A percentile compares a stretch with the other conserved stretches of the same genome.
These are phyloP conservation scores for Candida khao-thaluensis DNA, from an alignment of 805 yeast species.

Conservation along the genomic window DNA sequence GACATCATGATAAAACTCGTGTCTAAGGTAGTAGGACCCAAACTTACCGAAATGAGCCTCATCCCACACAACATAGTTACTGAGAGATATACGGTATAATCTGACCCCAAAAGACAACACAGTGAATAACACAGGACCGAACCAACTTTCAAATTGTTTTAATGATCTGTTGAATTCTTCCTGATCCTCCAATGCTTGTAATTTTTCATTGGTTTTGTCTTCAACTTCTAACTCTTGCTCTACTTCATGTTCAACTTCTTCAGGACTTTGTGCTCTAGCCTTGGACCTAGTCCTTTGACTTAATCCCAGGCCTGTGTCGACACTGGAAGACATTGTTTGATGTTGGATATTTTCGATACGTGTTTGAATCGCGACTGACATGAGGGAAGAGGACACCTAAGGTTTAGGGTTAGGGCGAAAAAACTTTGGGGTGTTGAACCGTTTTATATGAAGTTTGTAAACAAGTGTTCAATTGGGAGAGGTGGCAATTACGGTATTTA, in stretches of 20 bases:
- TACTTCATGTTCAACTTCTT: constrained; percentile 9
- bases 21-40: constrained; percentile 76
- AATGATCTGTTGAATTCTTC: constrained; percentile 30
- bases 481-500: too few species aligned
- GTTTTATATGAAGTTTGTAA: too few species aligned
- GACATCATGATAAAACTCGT: constrained; percentile 81
- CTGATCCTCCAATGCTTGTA: constrained; percentile 25
- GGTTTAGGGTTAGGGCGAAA: too few species aligned
- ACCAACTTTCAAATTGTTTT: constrained; percentile 33
- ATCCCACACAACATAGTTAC: constrained; percentile 76
- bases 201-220: constrained; percentile 21
- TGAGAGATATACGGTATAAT: constrained; percentile 55
- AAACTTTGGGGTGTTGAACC: too few species aligned
- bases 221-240: constrained; percentile 7
- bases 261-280: constrained; percentile 10
- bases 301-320: constrained; percentile 10
- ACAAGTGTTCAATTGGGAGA: too few species aligned
- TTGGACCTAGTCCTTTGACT: constrained; percentile 16
- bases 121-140: constrained; percentile 67
- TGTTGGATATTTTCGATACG: constrained; percentile 5
- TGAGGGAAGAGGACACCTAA: too few species aligned
- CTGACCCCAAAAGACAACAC: constrained; percentile 64
- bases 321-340: constrained; percentile 7
- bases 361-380: constrained; percentile 7
- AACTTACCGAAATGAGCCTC: constrained; percentile 89